phyloP scores from a whole-genome alignment of 345 rosid genomes.

The Streptanthus diversifolius region DNA sequence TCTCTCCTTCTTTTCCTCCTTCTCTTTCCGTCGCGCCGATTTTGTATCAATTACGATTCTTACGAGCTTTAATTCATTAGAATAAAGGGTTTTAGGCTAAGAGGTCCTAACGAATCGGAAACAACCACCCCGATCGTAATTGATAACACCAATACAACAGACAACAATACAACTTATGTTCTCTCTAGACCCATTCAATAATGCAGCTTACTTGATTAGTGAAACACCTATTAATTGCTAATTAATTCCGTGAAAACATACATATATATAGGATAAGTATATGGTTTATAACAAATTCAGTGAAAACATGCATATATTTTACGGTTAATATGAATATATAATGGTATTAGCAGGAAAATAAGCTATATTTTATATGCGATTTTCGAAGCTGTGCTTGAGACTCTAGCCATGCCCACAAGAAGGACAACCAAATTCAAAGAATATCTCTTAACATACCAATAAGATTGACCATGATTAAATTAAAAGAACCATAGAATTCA shows the following conservation, averaged over 20 bases:
- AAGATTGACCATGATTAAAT: neutral
- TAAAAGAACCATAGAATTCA: neutral
- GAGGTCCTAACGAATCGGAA: neutral
- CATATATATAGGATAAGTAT: too few relatives aligned
- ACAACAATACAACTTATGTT: neutral
- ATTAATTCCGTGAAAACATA: neutral
- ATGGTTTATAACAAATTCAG: neutral
- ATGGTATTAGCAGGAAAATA: neutral
- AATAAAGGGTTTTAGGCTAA: conserved; percentile 26
- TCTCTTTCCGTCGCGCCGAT: neutral
- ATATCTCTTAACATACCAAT: neutral
- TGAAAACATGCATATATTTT: too few relatives aligned
- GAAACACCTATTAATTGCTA: neutral
- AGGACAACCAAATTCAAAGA: neutral
- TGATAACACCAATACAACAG: neutral
- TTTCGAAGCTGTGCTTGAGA: neutral
- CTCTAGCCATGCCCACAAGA: neutral
- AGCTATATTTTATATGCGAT: neutral
- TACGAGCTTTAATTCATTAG: conserved; percentile 24
- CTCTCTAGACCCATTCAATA: neutral
- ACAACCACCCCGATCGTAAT: neutral
- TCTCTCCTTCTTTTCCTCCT: conserved; percentile 27
- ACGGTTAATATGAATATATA: too few relatives aligned
- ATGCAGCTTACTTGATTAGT: neutral
- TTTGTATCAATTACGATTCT: conserved; percentile 6